Percentiles rank a stretch among this genome's conserved stretches.
phyloP scores from a whole-genome alignment of 176 grass and related monocot genomes.

The Lolium rigidum region DNA sequence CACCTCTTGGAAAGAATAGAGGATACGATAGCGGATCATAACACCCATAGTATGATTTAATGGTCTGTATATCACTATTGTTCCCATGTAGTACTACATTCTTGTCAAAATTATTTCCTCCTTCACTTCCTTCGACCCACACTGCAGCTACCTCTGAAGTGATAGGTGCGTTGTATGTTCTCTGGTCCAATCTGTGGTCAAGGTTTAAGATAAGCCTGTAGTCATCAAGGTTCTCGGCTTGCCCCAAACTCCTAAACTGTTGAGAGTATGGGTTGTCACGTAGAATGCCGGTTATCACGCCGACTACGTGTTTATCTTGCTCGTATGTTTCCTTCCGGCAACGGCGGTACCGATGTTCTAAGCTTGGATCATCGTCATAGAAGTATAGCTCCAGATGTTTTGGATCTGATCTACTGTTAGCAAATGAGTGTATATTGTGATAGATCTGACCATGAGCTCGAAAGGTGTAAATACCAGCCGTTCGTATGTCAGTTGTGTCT shows the following conservation, averaged over 20 bases:
- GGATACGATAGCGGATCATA: background rate
- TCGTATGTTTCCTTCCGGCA: too few relatives aligned
- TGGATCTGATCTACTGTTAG: too few relatives aligned
- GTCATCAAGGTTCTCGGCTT: background rate
- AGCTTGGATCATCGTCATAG: too few relatives aligned
- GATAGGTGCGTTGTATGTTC: background rate
- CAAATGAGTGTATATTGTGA: conserved; percentile 14
- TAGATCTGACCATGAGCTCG: background rate
- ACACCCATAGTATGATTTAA: background rate
- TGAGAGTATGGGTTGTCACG: background rate
- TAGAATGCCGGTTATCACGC: background rate
- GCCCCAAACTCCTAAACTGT: background rate
- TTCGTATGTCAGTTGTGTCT: too few relatives aligned
- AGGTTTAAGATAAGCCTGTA: background rate
- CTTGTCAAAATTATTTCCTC: too few relatives aligned
- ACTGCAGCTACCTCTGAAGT: background rate
- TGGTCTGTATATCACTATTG: background rate
- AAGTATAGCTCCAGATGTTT: too few relatives aligned
- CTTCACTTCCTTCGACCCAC: too few relatives aligned
- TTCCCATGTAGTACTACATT: too few relatives aligned
- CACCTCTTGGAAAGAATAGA: background rate
- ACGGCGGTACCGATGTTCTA: too few relatives aligned
- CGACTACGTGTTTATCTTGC: too few relatives aligned
- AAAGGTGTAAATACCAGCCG: too few relatives aligned
- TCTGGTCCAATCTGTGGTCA: too few relatives aligned